Percentiles rank a stretch among this genome's conserved stretches.
Evolutionary conservation across 129 eudicot genomes (phyloP).

Genomic region (Tagetes patula): DNA sequence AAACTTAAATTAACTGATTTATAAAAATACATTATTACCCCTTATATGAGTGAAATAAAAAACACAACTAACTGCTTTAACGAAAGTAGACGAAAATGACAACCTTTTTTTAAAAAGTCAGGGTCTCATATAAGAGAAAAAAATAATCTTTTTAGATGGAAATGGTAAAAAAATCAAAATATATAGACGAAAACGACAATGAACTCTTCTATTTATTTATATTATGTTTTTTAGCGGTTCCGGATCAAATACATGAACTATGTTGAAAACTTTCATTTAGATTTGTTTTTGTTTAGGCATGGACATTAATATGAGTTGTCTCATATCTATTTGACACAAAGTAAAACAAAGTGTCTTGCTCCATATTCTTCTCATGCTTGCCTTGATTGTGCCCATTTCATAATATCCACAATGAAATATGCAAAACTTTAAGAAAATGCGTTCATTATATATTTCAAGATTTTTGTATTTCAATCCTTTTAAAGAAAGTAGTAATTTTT

Average conservation of each 20-base stretch:
- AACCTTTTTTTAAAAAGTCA: no score
- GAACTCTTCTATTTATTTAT: no score
- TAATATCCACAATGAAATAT: conserved; percentile 22
- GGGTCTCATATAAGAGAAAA: no score
- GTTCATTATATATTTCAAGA: neutral
- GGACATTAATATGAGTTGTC: conserved; percentile 14
- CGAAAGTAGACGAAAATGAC: no score
- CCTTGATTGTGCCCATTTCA: conserved; percentile 27
- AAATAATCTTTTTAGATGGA: no score
- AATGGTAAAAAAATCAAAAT: no score
- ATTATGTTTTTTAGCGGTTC: no score
- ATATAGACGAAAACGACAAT: no score
- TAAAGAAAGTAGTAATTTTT: neutral
- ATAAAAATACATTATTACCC: no score
- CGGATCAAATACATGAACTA: neutral
- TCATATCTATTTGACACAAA: conserved; percentile 14
- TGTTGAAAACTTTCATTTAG: neutral
- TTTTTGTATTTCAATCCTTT: neutral
- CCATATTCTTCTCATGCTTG: conserved; percentile 29
- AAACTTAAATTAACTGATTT: no score
- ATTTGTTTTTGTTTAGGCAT: neutral
- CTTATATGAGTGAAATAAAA: no score
- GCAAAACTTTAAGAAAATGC: neutral
- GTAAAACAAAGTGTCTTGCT: conserved; percentile 14
- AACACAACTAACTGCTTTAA: no score